Evolutionary conservation across 805 yeast genomes (phyloP), one percentile per base, ranked within the genome.

Genomic region (Peterozyma toletana): DNA sequence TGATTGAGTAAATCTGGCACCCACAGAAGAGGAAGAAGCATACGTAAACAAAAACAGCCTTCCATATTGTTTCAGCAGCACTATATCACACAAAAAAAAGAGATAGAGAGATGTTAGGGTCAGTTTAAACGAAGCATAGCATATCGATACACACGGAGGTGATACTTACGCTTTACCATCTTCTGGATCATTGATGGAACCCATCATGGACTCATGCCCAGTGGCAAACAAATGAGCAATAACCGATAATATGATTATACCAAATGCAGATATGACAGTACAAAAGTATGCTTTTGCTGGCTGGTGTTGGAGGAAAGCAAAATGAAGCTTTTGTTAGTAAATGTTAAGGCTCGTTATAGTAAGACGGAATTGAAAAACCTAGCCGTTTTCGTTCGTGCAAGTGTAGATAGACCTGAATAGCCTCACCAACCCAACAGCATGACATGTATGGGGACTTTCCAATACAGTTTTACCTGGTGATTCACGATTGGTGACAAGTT

Each of bases 281-380:
- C 99, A 91, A 63, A 86, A 88, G 86, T 96, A 91, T 18, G 99
- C 98, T 57, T 86, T 82, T 27, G 80, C 86, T 40, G 93, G 69
- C 85, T 80, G 42, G 3, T 5, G 10, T 14, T 9, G 16, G 11
- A 9, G 15, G 7, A 30, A 14, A n/a, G n/a, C n/a, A n/a, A 5
- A 39, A 39, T 15, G 14, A 30, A 30, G 9, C 13, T 14, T 5
- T 4, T 31, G 34, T 31, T 9, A 31, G 34, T 31, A 31, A 31
- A 4, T 21, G 15, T 9, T 9, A 5, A 5, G 13, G 5, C 10
- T 31, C 11, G 9, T 10, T 10, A 30, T 30, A 11, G 11, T 30
- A 30, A 30, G 11, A 30, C 11, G 11, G 33, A 30, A 30, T 11
- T 10, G 33, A 10, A 30, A 30, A 9, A 31, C 34, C 27, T 7